Base-by-base conservation (phyloP, 192 early-diverging fungal species). In the Bifiguratus adelaidae region DNA sequence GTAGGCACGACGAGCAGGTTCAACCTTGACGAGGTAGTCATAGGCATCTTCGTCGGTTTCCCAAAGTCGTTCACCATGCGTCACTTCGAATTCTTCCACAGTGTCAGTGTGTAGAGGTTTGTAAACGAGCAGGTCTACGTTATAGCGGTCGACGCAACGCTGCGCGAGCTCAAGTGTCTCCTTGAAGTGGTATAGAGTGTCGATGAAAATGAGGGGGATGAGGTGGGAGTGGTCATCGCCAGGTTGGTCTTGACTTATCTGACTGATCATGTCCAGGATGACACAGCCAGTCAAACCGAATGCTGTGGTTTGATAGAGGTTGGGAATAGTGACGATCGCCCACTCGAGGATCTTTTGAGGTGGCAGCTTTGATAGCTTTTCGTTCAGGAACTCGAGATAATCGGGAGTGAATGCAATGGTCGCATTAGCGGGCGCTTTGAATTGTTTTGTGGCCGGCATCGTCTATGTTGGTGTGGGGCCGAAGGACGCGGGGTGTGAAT, bases 11-110 rank as follows among this genome's bases (percentile, higher is more conserved):
- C 83, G 82, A 7, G 82, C 86, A 0, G 94, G 94, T 65, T 97
- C 94, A 16, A 91, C 91, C 55, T 97, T 97, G 51, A 93, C 86
- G 15, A 91, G 60, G 54, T 83, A 97, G 69, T 97, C 94, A 52
- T 89, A 89, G 2, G 73, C 67, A 40, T 79, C 67, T 27, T 86
- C 78, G 47, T 93, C 82, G 4, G 61, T 73, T 50, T 84, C 78
- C 91, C 91, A 97, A 50, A 97, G 76, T 19, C 73, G 62, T 47
- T 84, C 58, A 25, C 94, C 94, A 59, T 92, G 67, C 42, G 67
- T 60, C 33, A 41, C 47, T 36, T 80, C 77, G 57, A 97, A 93
- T 34, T 85, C 80, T 9, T 70, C 65, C 23, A 66, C 57, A 6
- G 77, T 78, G 24, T 60, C 55, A 55, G 63, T 73, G 38, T 65